Percentiles rank a stretch among this genome's conserved stretches.
Conservation (phyloP, 805 yeast genomes). For the Suhomyces sp. region DNA sequence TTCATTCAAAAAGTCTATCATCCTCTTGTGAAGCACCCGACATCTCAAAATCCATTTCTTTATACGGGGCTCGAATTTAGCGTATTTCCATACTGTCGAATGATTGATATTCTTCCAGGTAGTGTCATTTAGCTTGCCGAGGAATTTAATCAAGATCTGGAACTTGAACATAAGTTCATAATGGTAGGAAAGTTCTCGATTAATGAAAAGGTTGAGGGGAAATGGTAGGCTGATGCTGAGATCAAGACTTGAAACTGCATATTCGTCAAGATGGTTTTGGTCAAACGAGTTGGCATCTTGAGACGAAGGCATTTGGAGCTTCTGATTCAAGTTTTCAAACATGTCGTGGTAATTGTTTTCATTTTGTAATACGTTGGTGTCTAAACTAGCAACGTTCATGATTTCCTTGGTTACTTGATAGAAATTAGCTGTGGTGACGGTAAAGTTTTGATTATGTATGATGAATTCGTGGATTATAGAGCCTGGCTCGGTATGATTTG, state of each 20-base stretch:
- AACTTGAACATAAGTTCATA: slow-evolving; percentile 80
- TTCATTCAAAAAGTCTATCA: slow-evolving; percentile 56
- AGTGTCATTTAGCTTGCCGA: slow-evolving; percentile 55
- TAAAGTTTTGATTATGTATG: slow-evolving; percentile 21
- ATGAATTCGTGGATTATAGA: slow-evolving; percentile 66
- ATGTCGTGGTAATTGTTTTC: slow-evolving; percentile 41
- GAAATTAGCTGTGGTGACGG: slow-evolving; percentile 46
- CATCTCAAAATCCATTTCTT: slow-evolving; percentile 53
- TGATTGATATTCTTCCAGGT: slow-evolving; percentile 71
- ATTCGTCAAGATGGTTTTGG: slow-evolving; percentile 21
- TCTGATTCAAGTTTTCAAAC: slow-evolving; percentile 44
- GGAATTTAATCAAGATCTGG: slow-evolving; percentile 58
- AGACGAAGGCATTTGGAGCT: slow-evolving; percentile 1
- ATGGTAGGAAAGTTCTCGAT: slow-evolving; percentile 67
- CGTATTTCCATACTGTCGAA: slow-evolving; percentile 64
- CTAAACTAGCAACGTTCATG: slow-evolving; percentile 48
- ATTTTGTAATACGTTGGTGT: slow-evolving; percentile 30
- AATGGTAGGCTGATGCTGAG: slow-evolving; percentile 71
- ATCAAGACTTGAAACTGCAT: slow-evolving; percentile 50
- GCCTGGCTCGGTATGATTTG: background rate
- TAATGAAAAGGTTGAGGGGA: slow-evolving; percentile 76
- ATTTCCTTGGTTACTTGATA: slow-evolving; percentile 47
- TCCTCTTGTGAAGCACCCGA: slow-evolving; percentile 53
- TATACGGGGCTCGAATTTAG: slow-evolving; percentile 41
- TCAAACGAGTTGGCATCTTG: slow-evolving; percentile 6